phyloP scores from a whole-genome alignment of 768 basidiomycete genomes.

The Psilocybe subaeruginosa region DNA sequence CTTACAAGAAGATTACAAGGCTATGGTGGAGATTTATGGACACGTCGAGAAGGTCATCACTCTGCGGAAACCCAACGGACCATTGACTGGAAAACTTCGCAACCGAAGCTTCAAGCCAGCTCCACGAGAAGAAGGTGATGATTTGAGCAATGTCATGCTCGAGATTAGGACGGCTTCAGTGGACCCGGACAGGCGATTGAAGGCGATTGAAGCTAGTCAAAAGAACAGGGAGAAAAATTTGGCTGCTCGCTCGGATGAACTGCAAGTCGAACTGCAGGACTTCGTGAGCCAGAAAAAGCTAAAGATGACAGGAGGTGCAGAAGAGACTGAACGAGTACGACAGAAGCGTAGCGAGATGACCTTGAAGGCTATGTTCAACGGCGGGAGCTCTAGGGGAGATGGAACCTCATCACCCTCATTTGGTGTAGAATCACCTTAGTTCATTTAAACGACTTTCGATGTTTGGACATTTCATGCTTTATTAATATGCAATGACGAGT shows the following conservation, averaged over 20 bases:
- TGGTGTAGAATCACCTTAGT: slow-evolving; percentile 18
- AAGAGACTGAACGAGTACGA: slow-evolving; percentile 87
- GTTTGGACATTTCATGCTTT: slow-evolving; percentile 4
- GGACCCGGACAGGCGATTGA: slow-evolving; percentile 83
- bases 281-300: slow-evolving; percentile 90
- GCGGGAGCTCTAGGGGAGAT: slow-evolving; percentile 14
- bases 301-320: slow-evolving; percentile 94
- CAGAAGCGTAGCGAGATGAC: slow-evolving; percentile 84
- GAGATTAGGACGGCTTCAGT: slow-evolving; percentile 85
- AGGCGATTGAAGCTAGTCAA: slow-evolving; percentile 91
- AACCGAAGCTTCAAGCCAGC: slow-evolving; percentile 61
- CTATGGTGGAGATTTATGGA: slow-evolving; percentile 82
- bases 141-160: slow-evolving; percentile 80
- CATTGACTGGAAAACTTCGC: slow-evolving; percentile 32
- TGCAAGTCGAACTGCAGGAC: slow-evolving; percentile 80
- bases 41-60: slow-evolving; percentile 91
- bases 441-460: neutral
- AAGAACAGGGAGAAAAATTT: slow-evolving; percentile 78
- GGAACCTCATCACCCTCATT: slow-evolving; percentile 19
- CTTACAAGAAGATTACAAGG: slow-evolving; percentile 89
- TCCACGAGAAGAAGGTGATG: slow-evolving; percentile 67
- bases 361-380: slow-evolving; percentile 84
- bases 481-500: neutral
- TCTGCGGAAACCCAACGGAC: slow-evolving; percentile 52
- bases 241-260: slow-evolving; percentile 74